Conservation (phyloP, 768 basidiomycete genomes). For the Podaxis sp. region DNA sequence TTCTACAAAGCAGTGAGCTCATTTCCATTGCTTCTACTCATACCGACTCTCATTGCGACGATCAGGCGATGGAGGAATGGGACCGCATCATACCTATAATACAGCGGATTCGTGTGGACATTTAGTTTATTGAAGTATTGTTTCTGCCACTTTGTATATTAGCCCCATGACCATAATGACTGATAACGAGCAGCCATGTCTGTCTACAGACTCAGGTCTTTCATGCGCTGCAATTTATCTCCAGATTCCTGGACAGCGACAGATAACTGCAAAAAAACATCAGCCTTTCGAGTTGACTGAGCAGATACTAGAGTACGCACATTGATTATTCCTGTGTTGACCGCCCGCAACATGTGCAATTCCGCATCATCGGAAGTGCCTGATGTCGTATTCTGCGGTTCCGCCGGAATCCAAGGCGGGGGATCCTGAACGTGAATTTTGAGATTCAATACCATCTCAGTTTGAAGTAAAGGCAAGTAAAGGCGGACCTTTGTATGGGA, state of each 20-base stretch:
- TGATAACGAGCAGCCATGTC: constrained; percentile 19
- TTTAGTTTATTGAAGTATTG: constrained; percentile 41
- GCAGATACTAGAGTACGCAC: constrained; percentile 39
- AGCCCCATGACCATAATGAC: constrained; percentile 21
- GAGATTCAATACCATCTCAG: not conserved
- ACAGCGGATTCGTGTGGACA: constrained; percentile 92
- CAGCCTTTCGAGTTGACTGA: not conserved
- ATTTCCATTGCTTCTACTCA: not conserved
- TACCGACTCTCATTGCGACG: constrained; percentile 4
- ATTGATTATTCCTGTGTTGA: constrained; percentile 83
- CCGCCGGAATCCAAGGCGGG: constrained; percentile 80
- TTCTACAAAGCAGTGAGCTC: constrained; percentile 77
- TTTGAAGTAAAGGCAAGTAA: constrained; percentile 1
- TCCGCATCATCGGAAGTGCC: constrained; percentile 67
- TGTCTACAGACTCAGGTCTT: constrained; percentile 22
- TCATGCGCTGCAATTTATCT: constrained; percentile 54
- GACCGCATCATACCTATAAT: constrained; percentile 91
- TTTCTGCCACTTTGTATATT: constrained; percentile 25
- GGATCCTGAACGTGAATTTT: constrained; percentile 46
- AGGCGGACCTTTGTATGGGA: constrained; percentile 43
- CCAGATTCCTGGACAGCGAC: constrained; percentile 80
- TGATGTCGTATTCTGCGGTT: constrained; percentile 64
- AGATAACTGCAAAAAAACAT: constrained; percentile 50
- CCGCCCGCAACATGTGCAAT: constrained; percentile 73
- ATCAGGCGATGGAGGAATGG: constrained; percentile 95